phyloP scores from a whole-genome alignment of 2,329 filamentous ascomycete genomes.

The Calonectria henricotiae region DNA sequence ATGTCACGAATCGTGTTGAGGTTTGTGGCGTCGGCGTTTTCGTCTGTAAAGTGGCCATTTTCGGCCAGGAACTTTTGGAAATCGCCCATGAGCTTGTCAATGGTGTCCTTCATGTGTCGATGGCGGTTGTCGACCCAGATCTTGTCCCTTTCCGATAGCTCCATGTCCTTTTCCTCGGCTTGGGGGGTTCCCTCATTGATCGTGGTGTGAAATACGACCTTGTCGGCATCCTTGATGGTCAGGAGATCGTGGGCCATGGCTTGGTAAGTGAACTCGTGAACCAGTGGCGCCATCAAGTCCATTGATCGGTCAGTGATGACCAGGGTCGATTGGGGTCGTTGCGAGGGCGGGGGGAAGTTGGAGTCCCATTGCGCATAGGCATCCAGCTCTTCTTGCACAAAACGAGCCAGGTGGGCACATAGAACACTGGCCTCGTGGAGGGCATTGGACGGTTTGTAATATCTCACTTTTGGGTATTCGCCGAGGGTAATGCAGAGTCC shows the following conservation, averaged over 20 bases:
- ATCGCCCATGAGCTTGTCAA: slow-evolving; percentile 92
- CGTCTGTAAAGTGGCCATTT: slow-evolving; percentile 92
- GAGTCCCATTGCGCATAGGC: slow-evolving; percentile 88
- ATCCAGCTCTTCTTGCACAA: slow-evolving; percentile 93
- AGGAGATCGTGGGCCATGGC: slow-evolving; percentile 97
- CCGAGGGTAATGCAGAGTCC: slow-evolving; percentile 91
- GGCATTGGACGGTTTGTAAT: slow-evolving; percentile 83
- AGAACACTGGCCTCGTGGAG: slow-evolving; percentile 91
- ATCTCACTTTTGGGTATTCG: slow-evolving; percentile 94
- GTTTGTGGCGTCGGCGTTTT: slow-evolving; percentile 78
- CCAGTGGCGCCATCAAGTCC: slow-evolving; percentile 88
- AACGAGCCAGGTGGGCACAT: slow-evolving; percentile 89
- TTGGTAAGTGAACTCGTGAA: slow-evolving; percentile 99
- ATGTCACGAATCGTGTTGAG: slow-evolving; percentile 97
- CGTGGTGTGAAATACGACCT: slow-evolving; percentile 86
- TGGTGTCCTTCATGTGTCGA: slow-evolving; percentile 97
- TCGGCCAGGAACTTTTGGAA: slow-evolving; percentile 93
- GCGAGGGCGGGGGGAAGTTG: slow-evolving; percentile 86
- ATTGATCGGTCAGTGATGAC: slow-evolving; percentile 93
- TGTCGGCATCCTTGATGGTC: slow-evolving; percentile 89
- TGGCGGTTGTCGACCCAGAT: slow-evolving; percentile 97
- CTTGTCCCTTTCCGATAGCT: slow-evolving; percentile 90
- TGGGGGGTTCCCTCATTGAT: slow-evolving; percentile 82
- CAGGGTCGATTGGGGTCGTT: slow-evolving; percentile 85
- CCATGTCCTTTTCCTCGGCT: slow-evolving; percentile 89